Base-by-base conservation (phyloP, 2,329 filamentous ascomycete genomes). In the Pseudomassariella vexata region DNA sequence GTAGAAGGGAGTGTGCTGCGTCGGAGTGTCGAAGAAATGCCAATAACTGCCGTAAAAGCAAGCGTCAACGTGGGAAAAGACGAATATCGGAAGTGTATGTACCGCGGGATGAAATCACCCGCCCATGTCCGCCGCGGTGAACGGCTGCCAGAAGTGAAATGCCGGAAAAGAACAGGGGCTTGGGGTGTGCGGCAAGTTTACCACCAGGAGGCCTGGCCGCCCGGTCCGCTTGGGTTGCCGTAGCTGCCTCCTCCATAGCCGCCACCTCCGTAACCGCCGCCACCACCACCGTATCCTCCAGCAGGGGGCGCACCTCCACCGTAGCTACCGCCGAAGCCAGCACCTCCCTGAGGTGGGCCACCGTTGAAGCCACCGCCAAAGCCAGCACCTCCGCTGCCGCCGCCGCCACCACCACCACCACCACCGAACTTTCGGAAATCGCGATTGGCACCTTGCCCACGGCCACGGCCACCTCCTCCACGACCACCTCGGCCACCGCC, bases 381-480 rank as follows among this genome's bases (percentile, higher is more conserved):
- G 38, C 63, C 61, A 35, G 59, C 57, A 32, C 61, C 62, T 32
- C 65, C 62, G 37, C 62, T 60, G 38, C 59, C 58, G 36, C 60
- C 63, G 38, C 63, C 60, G 37, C 65, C 68, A 39, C 65, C 67
- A 24, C 57, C 51, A 38, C 68, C 68, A 35, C 72, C 68, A 24
- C 76, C 80, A 36, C 76, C 79, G 40, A 76, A 77, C 62, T 88
- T 88, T 66, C 92, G 87, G 71, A 92, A 87, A 60, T 96, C 92
- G 56, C 89, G 88, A 62, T 81, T 94, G 50, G 82, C 69, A 53
- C 62, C 63, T 49, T 71, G 68, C 48, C 84, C 82, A 55, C 84
- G 78, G 39, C 84, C 82, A 54, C 85, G 80, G 38, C 87, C 81
- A 41, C 84, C 73, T 42, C 83, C 76, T 44, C 77, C 70, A 39